Conservation (phyloP, 352 stramenopile genomes). For the Elongisporangium prolatum region DNA sequence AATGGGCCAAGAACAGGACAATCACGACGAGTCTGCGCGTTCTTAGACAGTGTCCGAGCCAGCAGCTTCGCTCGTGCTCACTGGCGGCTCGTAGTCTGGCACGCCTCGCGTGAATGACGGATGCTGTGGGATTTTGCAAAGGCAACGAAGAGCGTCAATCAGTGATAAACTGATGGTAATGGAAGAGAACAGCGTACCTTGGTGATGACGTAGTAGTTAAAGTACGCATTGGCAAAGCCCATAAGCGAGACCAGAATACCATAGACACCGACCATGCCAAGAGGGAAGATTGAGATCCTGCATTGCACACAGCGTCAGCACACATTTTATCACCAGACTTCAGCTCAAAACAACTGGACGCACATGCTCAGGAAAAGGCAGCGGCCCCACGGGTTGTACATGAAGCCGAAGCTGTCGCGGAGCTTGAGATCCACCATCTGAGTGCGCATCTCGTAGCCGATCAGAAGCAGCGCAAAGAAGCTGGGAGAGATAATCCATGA, state of each 20-base stretch:
- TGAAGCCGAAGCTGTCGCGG: conserved; percentile 82
- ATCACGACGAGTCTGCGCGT: background rate
- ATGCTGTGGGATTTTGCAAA: conserved; percentile 21
- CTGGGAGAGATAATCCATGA: too few relatives aligned
- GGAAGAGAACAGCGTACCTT: conserved; percentile 25
- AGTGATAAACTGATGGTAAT: background rate
- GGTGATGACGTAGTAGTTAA: conserved; percentile 89
- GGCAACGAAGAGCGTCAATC: background rate
- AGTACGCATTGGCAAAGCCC: conserved; percentile 84
- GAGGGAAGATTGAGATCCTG: conserved; percentile 88
- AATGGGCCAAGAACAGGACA: background rate
- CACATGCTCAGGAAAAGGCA: conserved; percentile 87
- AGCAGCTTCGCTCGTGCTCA: conserved; percentile 33
- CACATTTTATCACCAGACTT: background rate
- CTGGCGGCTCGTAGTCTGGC: conserved; percentile 75
- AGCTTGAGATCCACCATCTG: conserved; percentile 60
- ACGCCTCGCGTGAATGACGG: conserved; percentile 82
- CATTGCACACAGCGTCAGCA: background rate
- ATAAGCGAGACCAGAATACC: conserved; percentile 70
- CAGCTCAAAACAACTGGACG: conserved; percentile 9
- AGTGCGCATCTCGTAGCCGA: conserved; percentile 82
- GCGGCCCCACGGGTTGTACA: conserved; percentile 86
- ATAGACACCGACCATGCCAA: conserved; percentile 82
- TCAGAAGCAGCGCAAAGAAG: conserved; percentile 79
- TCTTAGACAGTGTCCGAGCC: conserved; percentile 24